Conservation (phyloP, 805 yeast genomes). For the Zygoascus tannicola region DNA sequence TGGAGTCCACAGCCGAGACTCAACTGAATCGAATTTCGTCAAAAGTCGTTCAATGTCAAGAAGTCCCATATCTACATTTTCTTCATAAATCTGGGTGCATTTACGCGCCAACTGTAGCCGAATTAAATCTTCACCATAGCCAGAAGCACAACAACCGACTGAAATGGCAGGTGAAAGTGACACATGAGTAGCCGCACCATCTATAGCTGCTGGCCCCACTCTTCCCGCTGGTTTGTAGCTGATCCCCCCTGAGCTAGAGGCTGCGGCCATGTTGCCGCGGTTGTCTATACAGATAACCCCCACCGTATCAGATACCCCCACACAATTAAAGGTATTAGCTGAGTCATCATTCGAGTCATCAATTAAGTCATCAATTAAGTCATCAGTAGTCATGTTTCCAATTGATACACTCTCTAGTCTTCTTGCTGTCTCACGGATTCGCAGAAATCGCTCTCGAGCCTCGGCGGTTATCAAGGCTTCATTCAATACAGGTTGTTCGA, state of each 20-base stretch:
- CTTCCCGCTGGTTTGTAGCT: conserved; percentile 31
- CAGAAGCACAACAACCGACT: conserved; percentile 27
- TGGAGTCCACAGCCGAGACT: neutral
- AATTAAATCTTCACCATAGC: conserved; percentile 35
- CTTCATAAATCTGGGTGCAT: neutral
- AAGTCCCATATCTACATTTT: neutral
- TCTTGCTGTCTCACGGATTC: neutral
- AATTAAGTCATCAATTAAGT: neutral
- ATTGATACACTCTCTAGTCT: neutral
- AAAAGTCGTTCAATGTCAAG: neutral
- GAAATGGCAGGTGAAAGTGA: neutral
- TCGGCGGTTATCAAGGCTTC: neutral
- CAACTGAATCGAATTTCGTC: neutral
- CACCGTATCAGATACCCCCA: conserved; percentile 29
- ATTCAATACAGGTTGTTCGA: conserved; percentile 7
- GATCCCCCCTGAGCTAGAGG: conserved; percentile 35
- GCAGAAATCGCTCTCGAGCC: neutral
- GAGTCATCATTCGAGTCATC: neutral
- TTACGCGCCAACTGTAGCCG: conserved; percentile 21
- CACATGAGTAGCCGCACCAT: conserved; percentile 30
- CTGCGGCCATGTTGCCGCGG: conserved; percentile 22
- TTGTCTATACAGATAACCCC: conserved; percentile 30
- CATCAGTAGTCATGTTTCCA: neutral
- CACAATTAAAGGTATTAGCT: neutral
- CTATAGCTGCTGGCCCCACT: conserved; percentile 35